phyloP scores from a whole-genome alignment of 1,284 basidiomycete species.

The Puccinia novopanici region DNA sequence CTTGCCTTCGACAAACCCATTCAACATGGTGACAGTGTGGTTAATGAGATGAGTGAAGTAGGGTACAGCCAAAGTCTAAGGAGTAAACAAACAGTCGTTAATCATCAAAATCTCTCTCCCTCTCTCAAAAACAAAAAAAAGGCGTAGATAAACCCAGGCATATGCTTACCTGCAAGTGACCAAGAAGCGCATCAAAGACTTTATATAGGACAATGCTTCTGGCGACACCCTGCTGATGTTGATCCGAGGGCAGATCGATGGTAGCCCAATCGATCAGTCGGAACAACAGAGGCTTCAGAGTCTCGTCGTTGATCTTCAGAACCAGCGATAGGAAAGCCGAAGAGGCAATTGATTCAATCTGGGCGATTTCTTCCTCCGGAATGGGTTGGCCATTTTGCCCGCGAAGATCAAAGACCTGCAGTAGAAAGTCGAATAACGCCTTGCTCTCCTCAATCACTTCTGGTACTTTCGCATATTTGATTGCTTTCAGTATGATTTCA shows the following conservation, averaged over 20 bases:
- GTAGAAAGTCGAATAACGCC: conserved; percentile 75
- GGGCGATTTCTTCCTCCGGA: conserved; percentile 52
- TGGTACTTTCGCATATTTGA: conserved; percentile 55
- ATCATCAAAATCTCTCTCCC: background rate
- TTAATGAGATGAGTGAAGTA: conserved; percentile 58
- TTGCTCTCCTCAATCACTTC: conserved; percentile 71
- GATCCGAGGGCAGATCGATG: conserved; percentile 63
- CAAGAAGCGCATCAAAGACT: conserved; percentile 41
- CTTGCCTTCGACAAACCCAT: conserved; percentile 31
- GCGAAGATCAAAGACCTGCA: conserved; percentile 74
- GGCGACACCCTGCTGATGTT: conserved; percentile 54
- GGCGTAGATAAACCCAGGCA: background rate
- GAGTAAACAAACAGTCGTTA: background rate
- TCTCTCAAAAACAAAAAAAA: too few species aligned
- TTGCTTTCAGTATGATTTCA: conserved; percentile 55
- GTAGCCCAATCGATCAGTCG: conserved; percentile 95
- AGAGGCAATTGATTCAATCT: conserved; percentile 63
- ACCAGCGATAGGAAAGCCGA: conserved; percentile 82
- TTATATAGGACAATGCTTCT: conserved; percentile 36
- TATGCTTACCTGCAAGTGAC: conserved; percentile 35
- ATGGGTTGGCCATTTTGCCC: conserved; percentile 52
- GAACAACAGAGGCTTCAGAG: conserved; percentile 89
- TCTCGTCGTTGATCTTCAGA: conserved; percentile 87
- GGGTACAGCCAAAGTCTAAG: conserved; percentile 45
- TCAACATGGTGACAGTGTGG: conserved; percentile 55